Evolutionary conservation across 2,329 filamentous ascomycete genomes (phyloP), one percentile per base, ranked within the genome.

Genomic region (Hypoxylon sp.): DNA sequence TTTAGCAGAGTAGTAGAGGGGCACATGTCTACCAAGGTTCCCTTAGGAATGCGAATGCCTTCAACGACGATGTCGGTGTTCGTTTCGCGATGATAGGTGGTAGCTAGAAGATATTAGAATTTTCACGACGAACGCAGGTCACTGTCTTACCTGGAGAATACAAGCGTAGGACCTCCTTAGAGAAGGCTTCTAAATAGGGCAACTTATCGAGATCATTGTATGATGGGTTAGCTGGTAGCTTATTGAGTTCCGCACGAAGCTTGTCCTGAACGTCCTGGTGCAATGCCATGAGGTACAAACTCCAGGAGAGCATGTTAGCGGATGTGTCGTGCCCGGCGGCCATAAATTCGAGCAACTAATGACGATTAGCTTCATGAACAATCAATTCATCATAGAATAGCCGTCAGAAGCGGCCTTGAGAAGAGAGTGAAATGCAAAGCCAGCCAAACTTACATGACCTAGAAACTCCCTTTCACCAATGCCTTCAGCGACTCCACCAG

Each of bases 11-110:
- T 65, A 1, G 71, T 63, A 0, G 70, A 64, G 0, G 73, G 72
- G 2, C 64, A 46, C 7, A 73, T 33, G 26, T 73, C 68, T 4
- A 76, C 32, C 1, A 60, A 63, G 1, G 73, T 73, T 0, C 69
- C 71, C 42, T 72, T 73, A n/a, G 70, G 71, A 7, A 75, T 69
- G 2, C 40, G 36, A n/a, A 70, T 49, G 2, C 72, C 73, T 4
- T 65, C 67, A 7, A 74, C 68, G 8, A 67, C 40, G 1, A 73
- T 32, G 28, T 76, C 70, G 11, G 16, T 50, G 20, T 18, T 42
- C 4, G 69, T 65, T 36, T 62, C 51, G 18, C 64, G 69, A 22
- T 65, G 57, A 26, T 54, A 53, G 4, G 56, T 64, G 20, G 51
- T 56, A 11, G 44, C 66, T 65, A 50, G 28, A 12, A 49, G 24